Conservation (phyloP, 2,329 filamentous ascomycete species). For the Albifimbria verrucaria region DNA sequence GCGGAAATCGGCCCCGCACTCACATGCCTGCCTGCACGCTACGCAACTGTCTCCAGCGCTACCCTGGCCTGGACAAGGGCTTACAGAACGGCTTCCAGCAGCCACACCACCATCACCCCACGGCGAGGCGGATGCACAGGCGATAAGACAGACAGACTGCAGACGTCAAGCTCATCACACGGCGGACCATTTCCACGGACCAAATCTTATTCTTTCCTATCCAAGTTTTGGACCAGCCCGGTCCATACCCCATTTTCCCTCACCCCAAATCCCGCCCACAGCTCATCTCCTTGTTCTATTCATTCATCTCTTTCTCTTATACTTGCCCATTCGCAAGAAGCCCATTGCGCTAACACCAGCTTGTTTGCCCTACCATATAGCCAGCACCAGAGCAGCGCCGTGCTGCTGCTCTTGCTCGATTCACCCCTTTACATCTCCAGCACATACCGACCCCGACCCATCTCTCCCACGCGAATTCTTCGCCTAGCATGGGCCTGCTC, state of each 20-base stretch:
- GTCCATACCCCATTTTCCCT: no score
- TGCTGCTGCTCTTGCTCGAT: conserved; percentile 20
- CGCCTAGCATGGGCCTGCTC: conserved; percentile 67
- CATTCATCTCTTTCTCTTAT: background rate
- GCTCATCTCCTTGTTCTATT: no score
- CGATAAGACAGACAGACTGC: no score
- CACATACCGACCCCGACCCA: conserved; percentile 20
- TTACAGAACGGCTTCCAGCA: background rate
- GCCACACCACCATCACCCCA: background rate
- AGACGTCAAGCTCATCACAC: no score
- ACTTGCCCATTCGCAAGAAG: background rate
- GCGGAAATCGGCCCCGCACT: background rate
- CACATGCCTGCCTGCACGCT: background rate
- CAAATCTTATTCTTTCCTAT: no score
- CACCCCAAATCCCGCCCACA: no score
- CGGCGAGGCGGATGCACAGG: no score
- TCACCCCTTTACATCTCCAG: conserved; percentile 19
- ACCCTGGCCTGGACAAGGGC: background rate
- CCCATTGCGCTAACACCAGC: background rate
- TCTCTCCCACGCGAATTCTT: conserved; percentile 31
- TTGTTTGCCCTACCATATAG: background rate
- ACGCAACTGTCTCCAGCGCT: background rate
- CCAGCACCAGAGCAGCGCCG: background rate
- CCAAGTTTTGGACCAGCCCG: no score
- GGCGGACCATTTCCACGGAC: no score